phyloP scores from a whole-genome alignment of 148 eudicot genomes.

The Cornus kousa region DNA sequence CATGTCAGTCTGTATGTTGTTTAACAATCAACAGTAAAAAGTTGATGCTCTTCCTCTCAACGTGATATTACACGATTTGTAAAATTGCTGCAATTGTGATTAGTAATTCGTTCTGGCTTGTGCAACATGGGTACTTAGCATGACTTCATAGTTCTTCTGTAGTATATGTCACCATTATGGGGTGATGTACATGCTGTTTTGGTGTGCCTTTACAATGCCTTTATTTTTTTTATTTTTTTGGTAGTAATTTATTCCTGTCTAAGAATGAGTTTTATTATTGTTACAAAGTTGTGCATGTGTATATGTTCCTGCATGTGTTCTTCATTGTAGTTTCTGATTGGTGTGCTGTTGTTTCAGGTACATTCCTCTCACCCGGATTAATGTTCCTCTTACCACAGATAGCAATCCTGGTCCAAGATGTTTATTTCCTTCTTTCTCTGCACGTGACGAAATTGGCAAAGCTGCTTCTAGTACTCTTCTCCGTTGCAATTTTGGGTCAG shows the following conservation, averaged over 20 bases:
- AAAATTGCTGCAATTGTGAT: neutral
- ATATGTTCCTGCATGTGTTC: neutral
- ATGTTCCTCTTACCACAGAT: constrained; percentile 28
- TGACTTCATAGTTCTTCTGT: neutral
- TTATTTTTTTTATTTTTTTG: neutral
- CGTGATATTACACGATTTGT: neutral
- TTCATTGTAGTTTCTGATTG: constrained; percentile 18
- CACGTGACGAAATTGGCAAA: constrained; percentile 65
- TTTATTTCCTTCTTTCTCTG: constrained; percentile 68
- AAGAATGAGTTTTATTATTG: neutral
- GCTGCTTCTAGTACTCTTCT: constrained; percentile 57
- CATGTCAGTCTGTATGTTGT: neutral
- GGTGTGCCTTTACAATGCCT: neutral
- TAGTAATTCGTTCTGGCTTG: neutral
- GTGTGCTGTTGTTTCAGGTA: constrained; percentile 50
- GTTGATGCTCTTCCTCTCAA: neutral
- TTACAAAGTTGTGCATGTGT: constrained; percentile 1
- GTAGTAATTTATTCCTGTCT: neutral
- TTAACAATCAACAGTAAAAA: neutral
- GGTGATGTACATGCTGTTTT: neutral
- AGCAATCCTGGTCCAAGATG: constrained; percentile 28
- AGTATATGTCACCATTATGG: neutral
- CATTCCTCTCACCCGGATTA: constrained; percentile 69
- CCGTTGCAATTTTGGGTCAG: constrained; percentile 64
- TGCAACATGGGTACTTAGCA: neutral